Conservation (phyloP, 2,329 filamentous ascomycete genomes). For the Neophaeococcomyces mojaviensis region DNA sequence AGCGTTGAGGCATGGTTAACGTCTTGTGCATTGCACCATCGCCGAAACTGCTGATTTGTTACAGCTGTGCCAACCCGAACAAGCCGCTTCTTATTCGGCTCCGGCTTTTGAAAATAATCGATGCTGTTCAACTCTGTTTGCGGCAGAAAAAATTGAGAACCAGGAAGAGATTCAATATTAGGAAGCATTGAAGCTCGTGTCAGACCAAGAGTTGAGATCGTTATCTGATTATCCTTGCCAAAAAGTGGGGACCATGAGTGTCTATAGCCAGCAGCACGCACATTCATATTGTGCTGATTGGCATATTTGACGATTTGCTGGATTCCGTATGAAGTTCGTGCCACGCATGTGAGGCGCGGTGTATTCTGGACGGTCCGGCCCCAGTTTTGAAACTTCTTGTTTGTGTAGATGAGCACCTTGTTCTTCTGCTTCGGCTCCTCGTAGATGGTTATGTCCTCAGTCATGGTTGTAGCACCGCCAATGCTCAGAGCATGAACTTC, state of each 20-base stretch:
- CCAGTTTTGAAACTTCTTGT: constrained; percentile 37
- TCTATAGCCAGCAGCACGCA: constrained; percentile 38
- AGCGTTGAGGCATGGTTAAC: constrained; percentile 33
- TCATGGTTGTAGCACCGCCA: background rate
- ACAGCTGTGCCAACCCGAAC: constrained; percentile 36
- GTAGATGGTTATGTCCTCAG: constrained; percentile 21
- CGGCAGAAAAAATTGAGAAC: constrained; percentile 19
- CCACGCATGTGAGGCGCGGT: constrained; percentile 36
- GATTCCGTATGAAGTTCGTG: constrained; percentile 34
- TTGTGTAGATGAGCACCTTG: constrained; percentile 29
- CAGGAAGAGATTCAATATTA: constrained; percentile 24
- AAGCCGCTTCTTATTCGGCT: constrained; percentile 28
- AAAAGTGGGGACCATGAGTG: constrained; percentile 40
- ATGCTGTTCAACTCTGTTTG: constrained; percentile 35
- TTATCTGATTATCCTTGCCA: constrained; percentile 33
- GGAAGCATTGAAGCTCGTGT: constrained; percentile 33
- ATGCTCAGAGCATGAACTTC: background rate
- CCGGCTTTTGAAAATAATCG: constrained; percentile 26
- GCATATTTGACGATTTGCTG: constrained; percentile 36
- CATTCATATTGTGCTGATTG: constrained; percentile 28
- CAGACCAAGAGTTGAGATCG: constrained; percentile 38
- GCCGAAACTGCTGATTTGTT: constrained; percentile 39
- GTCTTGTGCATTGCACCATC: constrained; percentile 33
- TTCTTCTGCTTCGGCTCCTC: constrained; percentile 27
- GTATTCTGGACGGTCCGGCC: constrained; percentile 33